Base-by-base conservation (phyloP, 495 filamentous ascomycete genomes). In the Podospora appendiculata region DNA sequence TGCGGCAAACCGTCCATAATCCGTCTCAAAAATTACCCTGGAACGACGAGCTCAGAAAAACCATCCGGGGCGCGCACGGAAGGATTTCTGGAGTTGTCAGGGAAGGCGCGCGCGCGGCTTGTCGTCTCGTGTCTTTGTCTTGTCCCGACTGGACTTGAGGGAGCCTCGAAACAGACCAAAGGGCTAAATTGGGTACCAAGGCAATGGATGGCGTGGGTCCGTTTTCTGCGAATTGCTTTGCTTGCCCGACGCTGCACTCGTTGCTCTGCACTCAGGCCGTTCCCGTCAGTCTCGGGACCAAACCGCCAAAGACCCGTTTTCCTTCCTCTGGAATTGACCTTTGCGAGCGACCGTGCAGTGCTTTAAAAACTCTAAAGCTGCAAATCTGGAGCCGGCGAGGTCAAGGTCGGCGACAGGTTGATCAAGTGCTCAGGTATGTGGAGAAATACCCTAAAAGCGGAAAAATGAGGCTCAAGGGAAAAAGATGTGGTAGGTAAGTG, bases 1-100 rank as follows among this genome's bases (percentile, higher is more conserved):
- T 64, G 57, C 33, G 65, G 55, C 62, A 63, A 61, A 57, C 57
- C 61, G 54, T 68, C 65, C 65, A 68, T 68, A 68, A 68, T 68
- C 65, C 61, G 63, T 62, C 61, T 41, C 61, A 52, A 63, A 64
- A 58, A 49, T 47, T 57, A 62, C 57, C 56, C 40, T 63, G 41
- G 38, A 50, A 48, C 42, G 13, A 45, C 48, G 51, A 54, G 50
- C 64, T 48, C 59, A 53, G 50, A 59, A 62, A 55, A 55, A 68
- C 59, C 63, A 66, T 68, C 55, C 65, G 63, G 59, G 59, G 57
- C 53, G 44, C 52, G 49, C 54, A 47, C 48, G 62, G 54, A 65
- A 60, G 35, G 57, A 54, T 60, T 60, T 55, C 60, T 52, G 44
- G 36, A 43, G 17, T 25, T 34, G 42, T 41, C 44, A 52, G 43